Evolutionary conservation across 441 rosid genomes (phyloP), one percentile per base, ranked within the genome.

Genomic region (Gossypium aridum): DNA sequence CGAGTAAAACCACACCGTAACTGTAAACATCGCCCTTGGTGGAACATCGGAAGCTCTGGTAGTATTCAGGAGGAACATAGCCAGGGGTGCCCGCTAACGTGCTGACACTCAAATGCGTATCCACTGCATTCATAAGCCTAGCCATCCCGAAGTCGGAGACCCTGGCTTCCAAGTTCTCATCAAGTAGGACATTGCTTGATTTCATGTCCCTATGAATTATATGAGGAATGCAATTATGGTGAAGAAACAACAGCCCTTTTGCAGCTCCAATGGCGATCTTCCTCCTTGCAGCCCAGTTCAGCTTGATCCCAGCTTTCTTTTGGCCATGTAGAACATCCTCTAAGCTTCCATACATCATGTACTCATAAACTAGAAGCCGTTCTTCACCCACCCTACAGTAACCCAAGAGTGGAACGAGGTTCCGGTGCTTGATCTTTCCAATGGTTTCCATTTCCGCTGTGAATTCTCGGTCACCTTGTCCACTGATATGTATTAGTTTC

Each of bases 141-240:
- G 99, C 99, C 99, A 93, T 93, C 25, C 99, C 99, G 37, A 96
- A 96, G 85, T 96, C 98, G 0, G 99, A 96, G 14, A 96, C 99
- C 72, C 99, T 75, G 12, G 99, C 97, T 66, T 93, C 98, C 81
- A 90, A 77, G 72, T 92, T 83, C 65, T 93, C 93, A 20, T 89
- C 99, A 0, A 96, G 79, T 68, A 96, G 79, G 22, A 96, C 99
- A 68, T 96, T 96, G 85, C 99, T 96, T 0, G 99, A 93, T 77
- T 96, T 96, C 99, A 96, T 96, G 80, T 96, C 99, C 49, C 99
- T 73, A 85, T 95, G 99, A 74, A 95, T 95, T 77, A 95, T 91
- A 76, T 89, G 97, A 0, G 99, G 99, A 64, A 56, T 85, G 87
- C 99, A 96, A 73, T 83, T 91, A 65, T 91, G 99, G 81, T 96